Base-by-base conservation (phyloP, 2,329 filamentous ascomycete genomes). In the Paecilomyces fulvus region DNA sequence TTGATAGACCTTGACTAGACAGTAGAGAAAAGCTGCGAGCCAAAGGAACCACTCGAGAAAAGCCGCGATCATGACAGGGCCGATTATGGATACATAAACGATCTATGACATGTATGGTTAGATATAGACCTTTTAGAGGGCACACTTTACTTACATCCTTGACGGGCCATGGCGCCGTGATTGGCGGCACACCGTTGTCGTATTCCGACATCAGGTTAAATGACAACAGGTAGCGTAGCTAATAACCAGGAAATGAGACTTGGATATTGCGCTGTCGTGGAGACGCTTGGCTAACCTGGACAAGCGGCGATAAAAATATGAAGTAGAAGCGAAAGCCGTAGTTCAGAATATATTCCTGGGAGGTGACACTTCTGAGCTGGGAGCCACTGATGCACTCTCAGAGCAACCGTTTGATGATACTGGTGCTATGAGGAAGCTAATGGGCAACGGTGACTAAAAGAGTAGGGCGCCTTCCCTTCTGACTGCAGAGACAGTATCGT, bases 11-110 rank as follows among this genome's bases (percentile, higher is more conserved):
- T 96, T 96, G 67, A 85, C 77, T 1, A 96, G 78, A 69, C 92
- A 97, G 74, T 96, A 97, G 60, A 94, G 70, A 69, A 97, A 97
- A 3, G 92, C 91, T n/a, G 88, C 85, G 46, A 97, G 80, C 90
- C 92, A 96, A 12, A 97, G 82, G 59, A 96, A 85, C 91, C 94
- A 97, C 75, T 97, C 92, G 8, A 97, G 78, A 30, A 91, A 79
- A 1, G 92, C 92, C 58, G 88, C 89, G 23, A 94, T 66, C 85
- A 96, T 90, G 52, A 96, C 79, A 6, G 87, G 73, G 17, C 89
- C 89, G 33, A 96, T 82, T 62, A 96, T 87, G 56, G 85, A 78
- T 8, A 92, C 87, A 70, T 95, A 96, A 56, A 92, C 78, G 64
- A 96, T 91, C 90, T 97, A 63, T 30, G 30, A 33, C 2, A 61